phyloP scores from a whole-genome alignment of 2,329 filamentous ascomycete species.

The Ophiostoma montium region DNA sequence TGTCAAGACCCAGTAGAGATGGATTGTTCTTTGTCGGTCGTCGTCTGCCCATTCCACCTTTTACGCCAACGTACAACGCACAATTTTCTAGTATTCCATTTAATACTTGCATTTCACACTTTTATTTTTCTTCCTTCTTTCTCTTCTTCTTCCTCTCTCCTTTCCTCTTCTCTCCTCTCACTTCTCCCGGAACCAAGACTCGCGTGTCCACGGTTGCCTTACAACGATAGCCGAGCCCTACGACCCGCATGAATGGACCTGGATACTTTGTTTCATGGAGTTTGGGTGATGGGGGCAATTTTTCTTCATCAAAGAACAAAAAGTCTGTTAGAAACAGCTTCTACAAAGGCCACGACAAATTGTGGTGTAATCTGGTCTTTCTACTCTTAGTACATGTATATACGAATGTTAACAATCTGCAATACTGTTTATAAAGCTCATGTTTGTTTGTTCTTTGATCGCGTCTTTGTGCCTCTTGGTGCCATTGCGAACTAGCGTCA shows the following conservation, averaged over 20 bases:
- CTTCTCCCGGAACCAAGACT: neutral
- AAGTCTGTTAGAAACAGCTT: neutral
- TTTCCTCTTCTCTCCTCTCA: neutral
- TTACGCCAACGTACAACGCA: too few relatives aligned
- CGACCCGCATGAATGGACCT: neutral
- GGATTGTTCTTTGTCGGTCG: neutral
- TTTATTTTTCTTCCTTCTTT: too few relatives aligned
- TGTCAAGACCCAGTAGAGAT: slow-evolving; percentile 22
- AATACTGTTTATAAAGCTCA: too few relatives aligned
- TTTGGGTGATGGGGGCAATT: slow-evolving; percentile 1
- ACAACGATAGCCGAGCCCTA: neutral
- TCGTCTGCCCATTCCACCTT: neutral
- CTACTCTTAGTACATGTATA: too few relatives aligned
- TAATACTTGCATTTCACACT: neutral
- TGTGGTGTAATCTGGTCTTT: slow-evolving; percentile 3
- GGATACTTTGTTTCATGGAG: slow-evolving; percentile 2
- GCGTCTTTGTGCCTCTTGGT: too few relatives aligned
- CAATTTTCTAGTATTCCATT: neutral
- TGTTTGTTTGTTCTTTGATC: too few relatives aligned
- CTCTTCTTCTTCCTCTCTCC: neutral
- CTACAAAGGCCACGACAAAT: neutral
- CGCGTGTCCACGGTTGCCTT: neutral
- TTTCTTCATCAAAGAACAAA: neutral
- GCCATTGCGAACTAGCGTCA: too few relatives aligned
- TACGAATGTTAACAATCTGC: too few relatives aligned